Base-by-base conservation (phyloP, 2,329 filamentous ascomycete species). In the Pseudopithomyces chartarum region DNA sequence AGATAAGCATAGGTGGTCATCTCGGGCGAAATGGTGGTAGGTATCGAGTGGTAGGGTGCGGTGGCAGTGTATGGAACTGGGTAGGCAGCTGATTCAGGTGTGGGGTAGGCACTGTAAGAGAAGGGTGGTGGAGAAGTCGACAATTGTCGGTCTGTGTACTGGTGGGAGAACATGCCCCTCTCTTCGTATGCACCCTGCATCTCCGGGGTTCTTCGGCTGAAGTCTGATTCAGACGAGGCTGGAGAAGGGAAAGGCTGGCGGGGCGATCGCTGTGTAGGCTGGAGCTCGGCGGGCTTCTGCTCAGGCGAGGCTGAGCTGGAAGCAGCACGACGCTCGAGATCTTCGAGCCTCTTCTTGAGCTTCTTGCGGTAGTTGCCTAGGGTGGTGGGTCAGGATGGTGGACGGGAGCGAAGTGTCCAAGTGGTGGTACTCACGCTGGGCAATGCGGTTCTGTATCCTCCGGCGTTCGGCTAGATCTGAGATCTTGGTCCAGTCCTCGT, bases 401-500 rank as follows among this genome's bases (percentile, higher is more conserved):
- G 39, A 60, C 56, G 36, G 43, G 15, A 23, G 34, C 55, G n/a
- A 58, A 49, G 43, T 32, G 34, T 17, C n/a, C 40, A 7, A 23
- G 20, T 6, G 12, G 33, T 23, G 10, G 84, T 88, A 75, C 82
- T 97, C 97, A 71, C 93, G 89, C 80, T 98, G 94, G 66, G 94
- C 94, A 83, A 98, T 97, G 67, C 94, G 88, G 81, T 98, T 98
- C 80, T 98, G 93, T 81, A 97, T 97, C 74, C 93, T 87, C 70
- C 93, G 85, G 73, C 95, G 88, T 80, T 98, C 94, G 50, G 93
- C 94, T 58, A 98, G 88, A 78, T 98, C 94, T 56, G 94, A 96
- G 76, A 98, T 97, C 86, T 97, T 96, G 74, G 94, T 97, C 94
- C 94, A 98, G 81, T 98, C 94, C 80, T 98, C 94, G 73, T 97